Percentiles rank a stretch among this genome's conserved stretches.
Conservation (phyloP, 495 filamentous ascomycete species). For the Xylaria sp. region DNA sequence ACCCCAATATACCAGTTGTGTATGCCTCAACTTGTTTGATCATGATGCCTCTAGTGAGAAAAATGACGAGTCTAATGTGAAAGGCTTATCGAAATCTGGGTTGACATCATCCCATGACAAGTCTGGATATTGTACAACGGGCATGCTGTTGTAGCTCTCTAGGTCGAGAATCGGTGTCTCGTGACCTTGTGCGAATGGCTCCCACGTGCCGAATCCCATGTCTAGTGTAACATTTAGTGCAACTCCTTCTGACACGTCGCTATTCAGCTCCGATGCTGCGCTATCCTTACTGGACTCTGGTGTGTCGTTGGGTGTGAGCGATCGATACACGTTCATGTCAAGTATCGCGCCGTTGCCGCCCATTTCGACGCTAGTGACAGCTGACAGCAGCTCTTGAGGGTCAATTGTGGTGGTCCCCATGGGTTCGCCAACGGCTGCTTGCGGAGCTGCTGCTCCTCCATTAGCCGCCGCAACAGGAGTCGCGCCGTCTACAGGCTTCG, state of each 20-base stretch:
- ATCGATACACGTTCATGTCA: slow-evolving; percentile 56
- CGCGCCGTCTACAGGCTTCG: slow-evolving; percentile 32
- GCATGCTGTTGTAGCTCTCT: slow-evolving; percentile 11
- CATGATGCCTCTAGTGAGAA: slow-evolving; percentile 51
- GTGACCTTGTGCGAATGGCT: slow-evolving; percentile 37
- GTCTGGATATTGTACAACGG: slow-evolving; percentile 24
- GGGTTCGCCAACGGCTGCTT: slow-evolving; percentile 43
- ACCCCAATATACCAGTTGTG: background rate
- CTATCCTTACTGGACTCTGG: slow-evolving; percentile 63
- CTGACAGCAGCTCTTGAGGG: slow-evolving; percentile 51
- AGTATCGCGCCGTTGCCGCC: slow-evolving; percentile 50
- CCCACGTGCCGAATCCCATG: slow-evolving; percentile 54
- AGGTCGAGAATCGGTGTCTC: slow-evolving; percentile 21
- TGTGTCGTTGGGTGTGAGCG: slow-evolving; percentile 61
- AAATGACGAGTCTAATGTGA: slow-evolving; percentile 49
- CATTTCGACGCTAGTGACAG: slow-evolving; percentile 40
- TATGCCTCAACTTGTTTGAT: background rate
- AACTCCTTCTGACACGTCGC: slow-evolving; percentile 58
- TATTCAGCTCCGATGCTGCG: slow-evolving; percentile 59
- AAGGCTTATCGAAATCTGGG: slow-evolving; percentile 50
- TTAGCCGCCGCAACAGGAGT: slow-evolving; percentile 28
- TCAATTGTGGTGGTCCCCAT: slow-evolving; percentile 49
- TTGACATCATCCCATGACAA: slow-evolving; percentile 50
- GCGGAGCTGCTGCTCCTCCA: slow-evolving; percentile 26
- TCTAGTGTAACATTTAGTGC: slow-evolving; percentile 43